These are phyloP conservation scores for Prunus campanulata DNA, from an alignment of 306 rosid genomes.

Conservation along the genomic window DNA sequence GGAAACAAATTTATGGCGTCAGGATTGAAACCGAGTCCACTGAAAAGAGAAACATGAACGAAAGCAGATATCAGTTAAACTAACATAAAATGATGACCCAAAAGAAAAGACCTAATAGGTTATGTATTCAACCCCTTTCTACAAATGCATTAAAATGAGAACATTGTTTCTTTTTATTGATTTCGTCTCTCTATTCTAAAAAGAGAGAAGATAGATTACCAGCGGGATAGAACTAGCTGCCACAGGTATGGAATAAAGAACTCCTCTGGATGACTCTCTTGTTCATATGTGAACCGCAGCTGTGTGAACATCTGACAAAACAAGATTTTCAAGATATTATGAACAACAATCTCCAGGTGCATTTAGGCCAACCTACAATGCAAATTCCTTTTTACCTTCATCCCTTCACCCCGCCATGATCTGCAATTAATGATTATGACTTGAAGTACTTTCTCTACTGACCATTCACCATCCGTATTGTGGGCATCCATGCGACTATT, in stretches of 20 bases:
- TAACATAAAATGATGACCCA: not conserved
- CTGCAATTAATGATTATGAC: constrained; percentile 84
- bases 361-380: constrained; percentile 6
- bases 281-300: constrained; percentile 96
- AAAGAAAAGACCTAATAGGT: not conserved
- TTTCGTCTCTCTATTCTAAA: not conserved
- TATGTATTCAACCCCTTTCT: not conserved
- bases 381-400: constrained; percentile 65
- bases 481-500: constrained; percentile 97
- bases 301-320: constrained; percentile 85
- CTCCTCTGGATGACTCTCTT: constrained; percentile 97
- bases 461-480: constrained; percentile 79
- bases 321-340: not conserved
- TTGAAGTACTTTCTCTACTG: constrained; percentile 86
- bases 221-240: constrained; percentile 86
- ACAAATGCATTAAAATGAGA: too few relatives aligned
- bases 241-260: constrained; percentile 94
- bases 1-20: constrained; percentile 85
- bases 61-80: not conserved
- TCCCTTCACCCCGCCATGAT: constrained; percentile 97
- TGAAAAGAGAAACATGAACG: constrained; percentile 27
- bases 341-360: not conserved
- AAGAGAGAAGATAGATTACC: constrained; percentile 45
- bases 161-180: not conserved
- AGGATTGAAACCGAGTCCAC: constrained; percentile 70